Evolutionary conservation across 2,329 filamentous ascomycete genomes (phyloP).

Genomic region (Ceratocystis diversiconidia): DNA sequence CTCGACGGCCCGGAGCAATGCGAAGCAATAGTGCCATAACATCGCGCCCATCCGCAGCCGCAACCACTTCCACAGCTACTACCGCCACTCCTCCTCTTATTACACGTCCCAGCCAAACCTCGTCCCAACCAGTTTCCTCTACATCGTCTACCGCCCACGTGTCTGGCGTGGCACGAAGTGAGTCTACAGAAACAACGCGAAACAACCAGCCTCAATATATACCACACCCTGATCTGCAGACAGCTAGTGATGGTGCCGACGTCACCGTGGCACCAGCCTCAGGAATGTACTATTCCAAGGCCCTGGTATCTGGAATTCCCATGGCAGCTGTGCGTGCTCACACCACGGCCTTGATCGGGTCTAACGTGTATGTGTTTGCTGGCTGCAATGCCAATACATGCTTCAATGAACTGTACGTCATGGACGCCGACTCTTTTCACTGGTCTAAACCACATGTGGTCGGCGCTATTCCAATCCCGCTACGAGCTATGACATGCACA

Average conservation of each 20-base stretch:
- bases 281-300: conserved; percentile 59
- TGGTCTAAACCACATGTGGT: conserved; percentile 52
- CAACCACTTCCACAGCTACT: not conserved
- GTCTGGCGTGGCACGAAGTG: conserved; percentile 19
- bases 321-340: conserved; percentile 51
- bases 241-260: conserved; percentile 42
- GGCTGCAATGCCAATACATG: conserved; percentile 52
- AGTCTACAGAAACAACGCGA: conserved; percentile 21
- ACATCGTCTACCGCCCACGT: conserved; percentile 19
- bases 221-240: conserved; percentile 40
- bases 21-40: conserved; percentile 42
- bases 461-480: conserved; percentile 49
- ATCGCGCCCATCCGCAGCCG: conserved; percentile 23
- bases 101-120: conserved; percentile 10
- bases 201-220: conserved; percentile 27
- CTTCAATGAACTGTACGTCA: conserved; percentile 55
- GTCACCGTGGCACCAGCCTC: conserved; percentile 50
- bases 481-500: conserved; percentile 59
- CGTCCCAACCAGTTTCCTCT: conserved; percentile 3
- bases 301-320: conserved; percentile 46
- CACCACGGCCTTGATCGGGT: conserved; percentile 51
- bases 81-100: conserved; percentile 8
- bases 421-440: conserved; percentile 56
- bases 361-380: conserved; percentile 54
- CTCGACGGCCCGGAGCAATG: conserved; percentile 29